These are phyloP conservation scores for Aspergillus bertholletiae DNA, from an alignment of 495 filamentous ascomycete genomes.

Conservation along the genomic window DNA sequence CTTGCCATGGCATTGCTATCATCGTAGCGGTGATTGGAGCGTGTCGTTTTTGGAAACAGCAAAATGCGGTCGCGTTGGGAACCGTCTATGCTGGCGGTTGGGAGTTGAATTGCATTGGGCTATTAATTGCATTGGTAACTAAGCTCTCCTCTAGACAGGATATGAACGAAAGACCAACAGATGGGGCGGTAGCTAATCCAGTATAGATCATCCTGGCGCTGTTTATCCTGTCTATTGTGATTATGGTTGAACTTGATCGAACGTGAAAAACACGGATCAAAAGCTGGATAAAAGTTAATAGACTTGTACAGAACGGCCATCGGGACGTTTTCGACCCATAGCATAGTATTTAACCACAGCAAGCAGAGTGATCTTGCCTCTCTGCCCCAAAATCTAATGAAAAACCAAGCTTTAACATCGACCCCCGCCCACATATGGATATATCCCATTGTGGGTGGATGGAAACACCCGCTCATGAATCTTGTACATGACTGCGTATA, in stretches of 20 bases:
- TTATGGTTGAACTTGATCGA: constrained; percentile 29
- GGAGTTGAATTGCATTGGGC: constrained; percentile 58
- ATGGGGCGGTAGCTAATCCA: background rate
- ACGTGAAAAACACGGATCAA: background rate
- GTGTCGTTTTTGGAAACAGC: constrained; percentile 66
- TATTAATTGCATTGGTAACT: constrained; percentile 50
- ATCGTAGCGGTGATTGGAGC: constrained; percentile 54
- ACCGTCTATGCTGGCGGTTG: constrained; percentile 64
- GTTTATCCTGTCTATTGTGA: constrained; percentile 27
- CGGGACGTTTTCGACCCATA: too few relatives aligned
- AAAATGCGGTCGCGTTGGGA: constrained; percentile 62
- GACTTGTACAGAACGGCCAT: background rate
- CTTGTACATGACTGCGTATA: too few relatives aligned
- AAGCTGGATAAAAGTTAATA: background rate
- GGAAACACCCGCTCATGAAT: too few relatives aligned
- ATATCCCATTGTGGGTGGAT: too few relatives aligned
- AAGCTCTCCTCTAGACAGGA: background rate
- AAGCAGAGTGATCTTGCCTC: too few relatives aligned
- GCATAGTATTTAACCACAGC: too few relatives aligned
- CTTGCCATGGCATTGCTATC: constrained; percentile 57
- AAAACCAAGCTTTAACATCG: too few relatives aligned
- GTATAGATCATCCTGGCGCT: constrained; percentile 24
- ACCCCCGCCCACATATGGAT: too few relatives aligned
- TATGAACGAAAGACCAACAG: background rate
- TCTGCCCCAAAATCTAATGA: too few relatives aligned